These are phyloP conservation scores for Pichia inconspicua DNA, from an alignment of 1,139 yeast species.

Conservation along the genomic window DNA sequence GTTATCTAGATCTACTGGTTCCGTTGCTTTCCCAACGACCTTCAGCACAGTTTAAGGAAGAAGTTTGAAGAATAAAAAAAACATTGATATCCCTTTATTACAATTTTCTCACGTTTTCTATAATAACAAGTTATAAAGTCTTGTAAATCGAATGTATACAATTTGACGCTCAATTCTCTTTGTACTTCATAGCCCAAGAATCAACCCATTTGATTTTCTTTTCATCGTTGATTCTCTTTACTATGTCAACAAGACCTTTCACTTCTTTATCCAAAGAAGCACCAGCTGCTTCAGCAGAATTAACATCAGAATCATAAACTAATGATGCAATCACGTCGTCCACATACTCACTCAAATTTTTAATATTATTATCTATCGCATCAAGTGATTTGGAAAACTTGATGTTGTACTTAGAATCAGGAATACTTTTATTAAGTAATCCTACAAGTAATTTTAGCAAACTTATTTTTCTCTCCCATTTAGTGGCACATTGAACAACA, in stretches of 20 bases:
- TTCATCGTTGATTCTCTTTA: conserved; percentile 33
- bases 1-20: conserved; percentile 6
- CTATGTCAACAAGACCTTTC: conserved; percentile 30
- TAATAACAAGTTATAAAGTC: background rate
- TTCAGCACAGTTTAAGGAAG: conserved; percentile 2
- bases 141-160: background rate
- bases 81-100: background rate
- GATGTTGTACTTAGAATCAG: conserved; percentile 28
- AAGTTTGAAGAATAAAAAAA: background rate
- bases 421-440: conserved; percentile 51
- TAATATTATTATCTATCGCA: conserved; percentile 30
- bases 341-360: conserved; percentile 30
- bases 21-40: conserved; percentile 11
- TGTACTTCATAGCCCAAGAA: conserved; percentile 41
- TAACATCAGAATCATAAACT: conserved; percentile 37
- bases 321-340: conserved; percentile 43
- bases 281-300: conserved; percentile 29
- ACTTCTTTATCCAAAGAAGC: conserved; percentile 29
- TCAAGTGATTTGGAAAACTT: conserved; percentile 28
- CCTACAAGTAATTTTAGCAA: conserved; percentile 46
- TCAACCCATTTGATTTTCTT: conserved; percentile 44
- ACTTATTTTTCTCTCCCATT: conserved; percentile 48
- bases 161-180: conserved; percentile 13
- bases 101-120: background rate
- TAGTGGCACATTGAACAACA: conserved; percentile 34